phyloP scores from a whole-genome alignment of 768 basidiomycete species.

The Suillus clintonianus region DNA sequence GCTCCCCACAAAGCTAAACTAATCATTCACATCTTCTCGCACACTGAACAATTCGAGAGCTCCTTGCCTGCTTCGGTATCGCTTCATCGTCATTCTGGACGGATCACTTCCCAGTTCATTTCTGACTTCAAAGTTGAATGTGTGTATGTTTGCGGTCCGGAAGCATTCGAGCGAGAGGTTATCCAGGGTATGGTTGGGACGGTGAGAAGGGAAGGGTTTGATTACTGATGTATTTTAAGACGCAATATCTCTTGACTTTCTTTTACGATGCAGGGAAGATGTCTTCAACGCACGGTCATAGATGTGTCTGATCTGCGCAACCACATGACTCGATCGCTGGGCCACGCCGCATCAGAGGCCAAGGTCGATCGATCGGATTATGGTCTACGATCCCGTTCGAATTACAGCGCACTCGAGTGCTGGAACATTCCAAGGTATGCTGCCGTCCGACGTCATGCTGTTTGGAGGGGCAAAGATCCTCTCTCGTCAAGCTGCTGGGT shows the following conservation, averaged over 20 bases:
- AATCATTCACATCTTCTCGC: constrained; percentile 42
- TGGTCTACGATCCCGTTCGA: background rate
- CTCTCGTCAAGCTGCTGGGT: no score
- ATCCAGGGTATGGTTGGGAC: constrained; percentile 36
- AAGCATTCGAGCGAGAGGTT: constrained; percentile 43
- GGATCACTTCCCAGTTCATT: constrained; percentile 12
- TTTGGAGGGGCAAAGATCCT: no score
- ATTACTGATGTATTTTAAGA: constrained; percentile 33
- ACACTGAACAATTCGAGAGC: constrained; percentile 7
- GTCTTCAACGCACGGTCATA: background rate
- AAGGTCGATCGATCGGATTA: background rate
- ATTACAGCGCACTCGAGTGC: no score
- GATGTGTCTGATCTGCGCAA: background rate
- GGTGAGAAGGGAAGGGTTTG: constrained; percentile 45
- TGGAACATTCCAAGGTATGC: no score
- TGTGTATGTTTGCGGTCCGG: constrained; percentile 53
- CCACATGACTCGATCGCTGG: background rate
- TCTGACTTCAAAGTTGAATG: constrained; percentile 15
- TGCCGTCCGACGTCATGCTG: no score
- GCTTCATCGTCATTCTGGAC: background rate
- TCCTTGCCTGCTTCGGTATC: background rate
- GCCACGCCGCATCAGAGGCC: background rate
- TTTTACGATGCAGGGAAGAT: constrained; percentile 31
- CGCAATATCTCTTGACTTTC: constrained; percentile 20
- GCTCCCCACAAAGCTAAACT: constrained; percentile 18